phyloP scores from a whole-genome alignment of 2,329 filamentous ascomycete genomes.

The Fusarium gaditjirri region DNA sequence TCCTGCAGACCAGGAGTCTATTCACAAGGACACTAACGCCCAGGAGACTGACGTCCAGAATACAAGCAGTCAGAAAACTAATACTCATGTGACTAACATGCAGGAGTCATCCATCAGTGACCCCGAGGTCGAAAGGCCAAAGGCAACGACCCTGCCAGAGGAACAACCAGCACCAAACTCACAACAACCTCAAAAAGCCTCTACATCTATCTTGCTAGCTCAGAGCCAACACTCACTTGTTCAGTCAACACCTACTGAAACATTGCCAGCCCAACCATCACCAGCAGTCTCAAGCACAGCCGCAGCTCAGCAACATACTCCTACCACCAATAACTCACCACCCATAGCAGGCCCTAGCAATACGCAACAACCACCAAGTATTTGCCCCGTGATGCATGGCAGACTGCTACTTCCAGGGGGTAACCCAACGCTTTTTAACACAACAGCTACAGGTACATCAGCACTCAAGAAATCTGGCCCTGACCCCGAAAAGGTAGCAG shows the following conservation, averaged over 20 bases:
- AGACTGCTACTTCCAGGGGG: constrained; percentile 25
- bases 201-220: background rate
- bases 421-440: background rate
- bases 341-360: background rate
- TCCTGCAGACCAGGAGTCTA: background rate
- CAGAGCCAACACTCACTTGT: background rate
- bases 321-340: background rate
- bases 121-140: background rate
- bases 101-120: background rate
- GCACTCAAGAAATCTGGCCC: background rate
- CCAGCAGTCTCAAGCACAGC: background rate
- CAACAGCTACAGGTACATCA: background rate
- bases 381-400: background rate
- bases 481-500: background rate
- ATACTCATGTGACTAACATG: background rate
- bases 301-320: background rate
- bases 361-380: background rate
- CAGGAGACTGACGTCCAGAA: background rate
- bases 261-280: background rate
- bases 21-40: background rate
- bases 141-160: background rate
- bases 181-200: background rate
- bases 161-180: background rate
- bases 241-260: background rate
- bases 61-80: background rate